A percentile compares a stretch with the other conserved stretches of the same genome.
Evolutionary conservation across 495 filamentous ascomycete species (phyloP).

Genomic region (Hamigera avellanea): DNA sequence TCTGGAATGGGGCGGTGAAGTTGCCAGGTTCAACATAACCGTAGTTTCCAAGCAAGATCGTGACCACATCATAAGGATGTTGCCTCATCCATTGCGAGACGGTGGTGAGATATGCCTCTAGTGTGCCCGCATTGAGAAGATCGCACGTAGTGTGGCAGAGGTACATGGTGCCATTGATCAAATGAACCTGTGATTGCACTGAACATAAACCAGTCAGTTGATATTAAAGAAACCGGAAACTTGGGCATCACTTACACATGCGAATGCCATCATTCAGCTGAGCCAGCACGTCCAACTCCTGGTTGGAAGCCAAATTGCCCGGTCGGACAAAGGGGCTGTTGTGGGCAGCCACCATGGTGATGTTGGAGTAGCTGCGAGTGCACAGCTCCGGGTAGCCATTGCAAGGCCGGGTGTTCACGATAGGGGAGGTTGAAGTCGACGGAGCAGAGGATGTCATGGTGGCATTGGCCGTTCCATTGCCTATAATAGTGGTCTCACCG

Average conservation of each 20-base stretch:
- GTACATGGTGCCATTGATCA: constrained; percentile 45
- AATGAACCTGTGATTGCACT: constrained; percentile 80
- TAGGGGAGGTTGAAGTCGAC: constrained; percentile 28
- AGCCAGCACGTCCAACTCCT: constrained; percentile 51
- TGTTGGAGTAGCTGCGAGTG: constrained; percentile 69
- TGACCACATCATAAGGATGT: constrained; percentile 87
- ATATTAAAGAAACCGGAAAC: background rate
- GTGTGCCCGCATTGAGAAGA: constrained; percentile 65
- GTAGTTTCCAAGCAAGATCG: constrained; percentile 75
- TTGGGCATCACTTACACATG: constrained; percentile 42
- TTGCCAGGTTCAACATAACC: constrained; percentile 52
- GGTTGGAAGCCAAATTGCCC: constrained; percentile 69
- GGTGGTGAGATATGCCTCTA: constrained; percentile 57
- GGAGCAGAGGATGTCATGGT: constrained; percentile 24
- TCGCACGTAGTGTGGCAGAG: constrained; percentile 72
- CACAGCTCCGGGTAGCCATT: constrained; percentile 85
- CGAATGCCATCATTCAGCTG: constrained; percentile 85
- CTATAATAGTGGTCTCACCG: constrained; percentile 18
- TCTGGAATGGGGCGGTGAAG: constrained; percentile 49
- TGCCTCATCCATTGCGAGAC: constrained; percentile 61
- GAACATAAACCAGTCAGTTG: background rate
- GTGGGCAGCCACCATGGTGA: constrained; percentile 77
- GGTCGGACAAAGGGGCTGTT: constrained; percentile 70
- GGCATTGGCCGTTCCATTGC: constrained; percentile 35
- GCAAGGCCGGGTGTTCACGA: constrained; percentile 68